Base-by-base conservation (phyloP, 2,329 filamentous ascomycete species). In the Fusarium piperis region DNA sequence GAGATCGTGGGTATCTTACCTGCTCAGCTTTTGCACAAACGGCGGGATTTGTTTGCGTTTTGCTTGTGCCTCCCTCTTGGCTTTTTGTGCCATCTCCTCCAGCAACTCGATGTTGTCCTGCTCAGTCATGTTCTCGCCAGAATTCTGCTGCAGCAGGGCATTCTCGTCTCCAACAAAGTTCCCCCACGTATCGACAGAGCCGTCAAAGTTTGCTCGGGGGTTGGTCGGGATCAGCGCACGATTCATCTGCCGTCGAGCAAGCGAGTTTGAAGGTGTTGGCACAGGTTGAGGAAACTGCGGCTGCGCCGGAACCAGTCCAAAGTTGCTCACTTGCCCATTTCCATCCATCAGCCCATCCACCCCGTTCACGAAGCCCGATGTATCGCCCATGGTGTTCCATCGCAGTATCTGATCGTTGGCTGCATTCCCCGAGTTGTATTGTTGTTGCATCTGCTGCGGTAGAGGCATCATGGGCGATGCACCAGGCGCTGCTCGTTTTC, bases 11-110 rank as follows among this genome's bases (percentile, higher is more conserved):
- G 57, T 59, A 51, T 78, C 89, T 83, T 85, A 97, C 95, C 95
- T 98, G 90, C 94, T 97, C 62, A 99, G 84, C 80, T 99, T 99
- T 81, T 98, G 95, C 46, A 99, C 95, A 85, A 99, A 99, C 0
- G 96, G 95, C 1, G 96, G 95, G 12, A 99, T 98, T 78, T 97
- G 93, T 82, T 98, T 98, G 76, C 95, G 88, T 82, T 97, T 98
- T 16, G 92, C 88, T 79, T 95, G 93, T 1, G 95, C 92, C 65
- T 98, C 96, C 78, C 92, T 90, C 84, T 97, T 97, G 10, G 94
- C 94, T 68, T 92, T 85, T 71, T 92, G 87, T 23, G 94, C 95
- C 81, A 91, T 91, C 79, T 92, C 90, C 78, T 97, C 94, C 67
- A 98, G 83, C 61, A 93, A 86, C 69, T 95, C 92, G 66, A 97